Conservation (phyloP, 164 flowering plant species). For the Macadamia tetraphylla region DNA sequence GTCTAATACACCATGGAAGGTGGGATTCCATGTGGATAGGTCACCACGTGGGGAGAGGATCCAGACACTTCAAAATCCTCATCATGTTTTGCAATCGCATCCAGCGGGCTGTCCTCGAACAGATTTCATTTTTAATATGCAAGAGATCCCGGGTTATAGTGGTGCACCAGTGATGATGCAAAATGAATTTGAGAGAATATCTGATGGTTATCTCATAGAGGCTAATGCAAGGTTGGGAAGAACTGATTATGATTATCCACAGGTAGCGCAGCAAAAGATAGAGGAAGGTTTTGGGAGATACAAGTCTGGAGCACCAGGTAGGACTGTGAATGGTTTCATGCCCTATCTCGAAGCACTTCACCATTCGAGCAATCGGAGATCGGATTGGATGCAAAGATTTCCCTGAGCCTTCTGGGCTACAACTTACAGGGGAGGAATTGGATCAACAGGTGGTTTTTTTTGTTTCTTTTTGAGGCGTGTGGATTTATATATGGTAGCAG, state of each 20-base stretch:
- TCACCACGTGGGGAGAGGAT: no score
- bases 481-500: no score
- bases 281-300: constrained; percentile 18
- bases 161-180: not conserved
- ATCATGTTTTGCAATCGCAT: no score
- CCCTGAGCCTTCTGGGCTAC: not conserved
- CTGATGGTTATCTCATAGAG: constrained; percentile 17
- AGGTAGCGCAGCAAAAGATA: constrained; percentile 10
- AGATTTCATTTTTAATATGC: no score
- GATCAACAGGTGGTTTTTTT: no score
- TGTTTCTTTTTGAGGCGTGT: no score
- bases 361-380: constrained; percentile 15
- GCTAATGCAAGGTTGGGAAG: constrained; percentile 18
- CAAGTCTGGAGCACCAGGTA: constrained; percentile 13
- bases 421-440: not conserved
- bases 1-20: no score
- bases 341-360: constrained; percentile 23
- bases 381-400: constrained; percentile 13
- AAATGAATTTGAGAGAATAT: not conserved
- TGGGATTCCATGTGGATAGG: no score
- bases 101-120: no score
- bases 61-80: no score
- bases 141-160: not conserved
- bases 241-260: constrained; percentile 9
- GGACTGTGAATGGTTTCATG: constrained; percentile 12